Evolutionary conservation across 2,329 filamentous ascomycete genomes (phyloP).

Genomic region (Tolypocladium inflatum): DNA sequence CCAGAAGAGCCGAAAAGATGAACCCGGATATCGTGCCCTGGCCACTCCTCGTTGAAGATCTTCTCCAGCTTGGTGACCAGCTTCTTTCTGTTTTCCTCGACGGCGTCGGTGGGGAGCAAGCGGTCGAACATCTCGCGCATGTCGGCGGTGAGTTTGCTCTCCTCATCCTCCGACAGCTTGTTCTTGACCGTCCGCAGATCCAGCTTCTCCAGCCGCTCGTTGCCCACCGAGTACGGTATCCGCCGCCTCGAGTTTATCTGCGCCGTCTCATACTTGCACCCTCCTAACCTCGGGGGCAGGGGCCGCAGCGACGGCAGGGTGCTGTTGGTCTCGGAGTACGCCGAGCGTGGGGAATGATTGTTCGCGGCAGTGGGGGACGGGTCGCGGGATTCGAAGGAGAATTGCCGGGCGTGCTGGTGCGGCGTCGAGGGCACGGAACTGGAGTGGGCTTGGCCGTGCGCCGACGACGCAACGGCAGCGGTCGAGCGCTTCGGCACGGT

Average conservation of each 20-base stretch:
- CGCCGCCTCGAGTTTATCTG: constrained; percentile 72
- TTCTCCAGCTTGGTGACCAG: constrained; percentile 82
- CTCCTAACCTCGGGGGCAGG: constrained; percentile 46
- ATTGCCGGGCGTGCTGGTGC: constrained; percentile 76
- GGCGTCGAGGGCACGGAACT: constrained; percentile 91
- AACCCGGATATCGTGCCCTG: constrained; percentile 79
- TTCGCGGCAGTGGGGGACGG: constrained; percentile 71
- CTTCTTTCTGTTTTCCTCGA: constrained; percentile 63
- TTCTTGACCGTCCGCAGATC: constrained; percentile 64
- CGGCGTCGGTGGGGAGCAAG: constrained; percentile 72
- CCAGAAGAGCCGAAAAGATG: constrained; percentile 97
- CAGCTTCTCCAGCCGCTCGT: constrained; percentile 63
- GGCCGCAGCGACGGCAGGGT: constrained; percentile 59
- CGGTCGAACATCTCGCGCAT: constrained; percentile 79
- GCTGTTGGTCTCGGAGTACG: constrained; percentile 80
- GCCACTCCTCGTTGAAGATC: constrained; percentile 86
- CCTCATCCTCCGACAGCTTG: constrained; percentile 61
- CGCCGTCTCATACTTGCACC: constrained; percentile 84
- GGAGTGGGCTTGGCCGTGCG: constrained; percentile 46
- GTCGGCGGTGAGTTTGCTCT: constrained; percentile 65
- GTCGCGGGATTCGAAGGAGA: constrained; percentile 66
- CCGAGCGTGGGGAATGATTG: constrained; percentile 80
- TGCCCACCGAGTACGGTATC: constrained; percentile 88
- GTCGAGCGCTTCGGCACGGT: constrained; percentile 18
- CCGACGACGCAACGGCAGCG: constrained; percentile 12